Conservation (phyloP, 78 protist species). For the Pelomyxa schiedti region DNA sequence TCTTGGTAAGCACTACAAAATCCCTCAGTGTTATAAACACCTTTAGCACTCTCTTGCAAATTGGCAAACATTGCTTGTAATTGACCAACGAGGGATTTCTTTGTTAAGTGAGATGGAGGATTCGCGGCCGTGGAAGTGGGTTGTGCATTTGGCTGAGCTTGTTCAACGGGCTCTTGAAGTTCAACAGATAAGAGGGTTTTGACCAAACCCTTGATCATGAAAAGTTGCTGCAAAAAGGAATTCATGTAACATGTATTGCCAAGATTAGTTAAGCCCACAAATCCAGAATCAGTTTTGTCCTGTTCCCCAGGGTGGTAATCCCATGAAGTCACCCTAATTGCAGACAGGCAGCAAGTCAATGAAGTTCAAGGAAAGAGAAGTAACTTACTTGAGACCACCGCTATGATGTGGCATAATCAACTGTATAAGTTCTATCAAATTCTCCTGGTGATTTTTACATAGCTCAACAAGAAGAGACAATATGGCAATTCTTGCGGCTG, state of each 20-base stretch:
- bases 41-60: no score
- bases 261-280: slow-evolving; percentile 24
- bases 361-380: background rate
- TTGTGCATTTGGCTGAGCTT: no score
- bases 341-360: no score
- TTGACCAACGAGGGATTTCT: no score
- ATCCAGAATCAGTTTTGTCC: slow-evolving; percentile 8
- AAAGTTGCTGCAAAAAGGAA: slow-evolving; percentile 30
- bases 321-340: background rate
- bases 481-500: background rate
- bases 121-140: no score
- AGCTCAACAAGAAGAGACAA: background rate
- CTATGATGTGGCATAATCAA: background rate
- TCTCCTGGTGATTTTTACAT: background rate
- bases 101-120: no score
- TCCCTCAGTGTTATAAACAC: no score
- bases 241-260: slow-evolving; percentile 59
- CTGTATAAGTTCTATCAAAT: background rate
- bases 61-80: no score
- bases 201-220: background rate
- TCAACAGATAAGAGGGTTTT: background rate
- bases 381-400: background rate
- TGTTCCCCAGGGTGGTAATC: background rate
- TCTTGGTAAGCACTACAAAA: no score
- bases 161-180: no score